A percentile compares a stretch with the other conserved stretches of the same genome.
phyloP scores from a whole-genome alignment of 2,329 filamentous ascomycete species.

The Monosporascus sp. region DNA sequence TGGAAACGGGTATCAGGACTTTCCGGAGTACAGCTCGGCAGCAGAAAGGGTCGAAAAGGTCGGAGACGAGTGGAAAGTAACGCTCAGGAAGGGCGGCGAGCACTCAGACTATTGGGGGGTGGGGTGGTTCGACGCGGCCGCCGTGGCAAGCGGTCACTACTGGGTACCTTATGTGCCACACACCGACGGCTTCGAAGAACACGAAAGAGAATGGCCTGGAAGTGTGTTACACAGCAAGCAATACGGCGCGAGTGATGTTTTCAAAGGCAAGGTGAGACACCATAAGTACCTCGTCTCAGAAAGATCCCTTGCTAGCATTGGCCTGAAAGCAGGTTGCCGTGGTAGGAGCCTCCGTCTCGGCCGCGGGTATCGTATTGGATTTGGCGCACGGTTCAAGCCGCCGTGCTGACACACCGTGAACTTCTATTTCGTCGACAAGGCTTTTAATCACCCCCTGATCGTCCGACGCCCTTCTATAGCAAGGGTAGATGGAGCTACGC shows the following conservation, averaged over 20 bases:
- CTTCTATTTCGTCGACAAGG: constrained; percentile 22
- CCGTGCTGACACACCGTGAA: constrained; percentile 20
- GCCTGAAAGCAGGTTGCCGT: constrained; percentile 48
- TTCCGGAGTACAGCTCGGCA: constrained; percentile 52
- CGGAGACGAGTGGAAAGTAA: constrained; percentile 46
- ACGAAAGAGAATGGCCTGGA: constrained; percentile 40
- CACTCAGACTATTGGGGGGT: constrained; percentile 54
- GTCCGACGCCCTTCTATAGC: constrained; percentile 37
- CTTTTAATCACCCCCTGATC: constrained; percentile 20
- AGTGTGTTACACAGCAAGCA: constrained; percentile 52
- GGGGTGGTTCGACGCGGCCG: constrained; percentile 56
- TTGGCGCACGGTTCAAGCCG: constrained; percentile 18
- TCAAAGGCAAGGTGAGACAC: constrained; percentile 36
- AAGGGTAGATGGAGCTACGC: constrained; percentile 22
- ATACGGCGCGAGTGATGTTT: constrained; percentile 42
- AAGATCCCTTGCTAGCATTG: not conserved
- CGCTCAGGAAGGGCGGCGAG: constrained; percentile 36
- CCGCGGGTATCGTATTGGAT: constrained; percentile 44
- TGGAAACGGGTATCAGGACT: constrained; percentile 46
- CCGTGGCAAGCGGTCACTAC: constrained; percentile 58
- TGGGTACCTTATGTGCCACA: constrained; percentile 48
- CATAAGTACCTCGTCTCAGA: constrained; percentile 4
- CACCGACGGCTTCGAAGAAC: constrained; percentile 42
- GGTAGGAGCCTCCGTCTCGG: constrained; percentile 61
- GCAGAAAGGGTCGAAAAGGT: constrained; percentile 54